These are phyloP conservation scores for Lipomyces japonicus DNA, from an alignment of 805 yeast species.

Conservation along the genomic window DNA sequence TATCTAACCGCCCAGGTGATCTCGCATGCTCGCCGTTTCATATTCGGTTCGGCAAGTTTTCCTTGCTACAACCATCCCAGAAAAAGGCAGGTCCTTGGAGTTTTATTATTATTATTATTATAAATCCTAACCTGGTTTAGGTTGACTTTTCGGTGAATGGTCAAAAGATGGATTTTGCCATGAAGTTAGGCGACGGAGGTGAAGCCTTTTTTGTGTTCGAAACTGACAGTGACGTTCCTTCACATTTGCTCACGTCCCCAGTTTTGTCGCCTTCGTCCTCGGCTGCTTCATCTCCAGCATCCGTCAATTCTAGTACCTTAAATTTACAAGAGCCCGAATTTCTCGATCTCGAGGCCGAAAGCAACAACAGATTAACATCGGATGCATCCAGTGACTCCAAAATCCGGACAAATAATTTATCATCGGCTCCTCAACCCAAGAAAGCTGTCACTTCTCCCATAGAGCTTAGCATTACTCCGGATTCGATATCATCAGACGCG, in stretches of 20 bases:
- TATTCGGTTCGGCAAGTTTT: constrained; percentile 92
- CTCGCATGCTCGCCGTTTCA: constrained; percentile 94
- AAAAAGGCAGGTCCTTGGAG: constrained; percentile 50
- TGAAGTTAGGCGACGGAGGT: constrained; percentile 97
- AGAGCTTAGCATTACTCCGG: background rate
- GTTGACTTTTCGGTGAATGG: constrained; percentile 87
- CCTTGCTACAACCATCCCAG: constrained; percentile 87
- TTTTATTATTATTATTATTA: background rate
- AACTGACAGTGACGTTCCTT: constrained; percentile 67
- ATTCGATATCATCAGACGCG: constrained; percentile 1
- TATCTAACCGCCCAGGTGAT: constrained; percentile 42
- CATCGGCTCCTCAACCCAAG: background rate
- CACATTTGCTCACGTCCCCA: constrained; percentile 79
- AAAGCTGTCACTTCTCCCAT: constrained; percentile 6
- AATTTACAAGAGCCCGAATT: constrained; percentile 48
- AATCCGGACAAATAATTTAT: constrained; percentile 1
- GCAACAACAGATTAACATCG: constrained; percentile 4
- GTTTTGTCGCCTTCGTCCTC: constrained; percentile 65
- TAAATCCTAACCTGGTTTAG: constrained; percentile 5
- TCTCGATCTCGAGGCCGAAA: constrained; percentile 42
- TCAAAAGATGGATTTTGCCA: constrained; percentile 72
- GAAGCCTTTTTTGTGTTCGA: constrained; percentile 97
- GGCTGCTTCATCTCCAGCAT: constrained; percentile 35
- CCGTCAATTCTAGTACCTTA: constrained; percentile 15
- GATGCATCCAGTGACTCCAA: constrained; percentile 30